These are phyloP conservation scores for Podospora comata DNA, from an alignment of 495 filamentous ascomycete genomes.

Conservation along the genomic window DNA sequence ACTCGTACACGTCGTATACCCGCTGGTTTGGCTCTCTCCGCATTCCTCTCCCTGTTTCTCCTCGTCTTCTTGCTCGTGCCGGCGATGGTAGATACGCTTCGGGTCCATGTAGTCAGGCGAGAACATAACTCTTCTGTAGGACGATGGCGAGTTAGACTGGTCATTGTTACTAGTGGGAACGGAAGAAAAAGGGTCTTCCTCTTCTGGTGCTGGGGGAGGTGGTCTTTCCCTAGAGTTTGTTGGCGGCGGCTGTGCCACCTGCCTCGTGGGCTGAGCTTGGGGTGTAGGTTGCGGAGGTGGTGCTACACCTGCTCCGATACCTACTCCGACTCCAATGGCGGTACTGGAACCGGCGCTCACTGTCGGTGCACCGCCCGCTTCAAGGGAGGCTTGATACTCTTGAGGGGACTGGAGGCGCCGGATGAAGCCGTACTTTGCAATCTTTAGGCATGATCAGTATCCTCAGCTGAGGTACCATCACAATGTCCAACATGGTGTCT, in stretches of 20 bases:
- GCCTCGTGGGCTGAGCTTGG: neutral
- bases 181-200: neutral
- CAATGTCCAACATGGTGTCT: neutral
- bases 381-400: conserved; percentile 14
- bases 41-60: neutral
- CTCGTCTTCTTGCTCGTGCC: conserved; percentile 3
- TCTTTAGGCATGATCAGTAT: conserved; percentile 2
- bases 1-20: neutral
- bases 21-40: neutral
- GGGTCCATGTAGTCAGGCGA: neutral
- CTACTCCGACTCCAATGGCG: neutral
- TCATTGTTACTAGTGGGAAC: neutral
- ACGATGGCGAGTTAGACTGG: neutral
- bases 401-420: conserved; percentile 16
- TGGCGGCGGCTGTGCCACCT: neutral
- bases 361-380: neutral
- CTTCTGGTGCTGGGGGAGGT: neutral
- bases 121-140: conserved; percentile 3
- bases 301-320: neutral
- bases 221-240: neutral
- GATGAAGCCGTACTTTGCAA: conserved; percentile 17
- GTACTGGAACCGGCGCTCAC: neutral
- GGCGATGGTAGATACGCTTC: neutral
- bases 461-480: neutral
- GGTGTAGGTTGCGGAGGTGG: neutral